phyloP scores from a whole-genome alignment of 2,329 filamentous ascomycete species.

The Acephala macrosclerotiorum region DNA sequence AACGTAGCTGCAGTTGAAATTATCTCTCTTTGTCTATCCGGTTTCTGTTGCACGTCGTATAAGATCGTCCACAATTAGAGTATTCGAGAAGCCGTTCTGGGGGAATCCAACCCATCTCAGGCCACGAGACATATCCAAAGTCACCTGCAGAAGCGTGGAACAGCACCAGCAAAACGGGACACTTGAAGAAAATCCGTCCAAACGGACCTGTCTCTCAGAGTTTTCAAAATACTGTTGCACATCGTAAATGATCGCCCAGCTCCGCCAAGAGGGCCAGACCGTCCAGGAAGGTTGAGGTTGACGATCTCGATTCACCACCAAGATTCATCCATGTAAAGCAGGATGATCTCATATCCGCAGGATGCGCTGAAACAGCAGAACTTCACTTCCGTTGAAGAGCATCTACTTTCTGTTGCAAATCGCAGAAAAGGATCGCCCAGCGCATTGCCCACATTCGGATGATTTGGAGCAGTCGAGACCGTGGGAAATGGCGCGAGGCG shows the following conservation, averaged over 20 bases:
- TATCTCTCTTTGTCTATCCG: too few species aligned
- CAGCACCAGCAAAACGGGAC: not conserved
- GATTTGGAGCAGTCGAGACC: conserved; percentile 19
- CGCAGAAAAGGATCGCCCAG: conserved; percentile 18
- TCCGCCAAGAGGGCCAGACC: conserved; percentile 20
- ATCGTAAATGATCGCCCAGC: conserved; percentile 13
- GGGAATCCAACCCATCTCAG: too few species aligned
- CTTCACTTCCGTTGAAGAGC: not conserved
- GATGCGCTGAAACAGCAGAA: not conserved
- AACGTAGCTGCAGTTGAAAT: too few species aligned
- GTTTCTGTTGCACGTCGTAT: too few species aligned
- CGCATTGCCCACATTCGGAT: conserved; percentile 18
- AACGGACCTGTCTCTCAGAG: not conserved
- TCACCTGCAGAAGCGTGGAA: too few species aligned
- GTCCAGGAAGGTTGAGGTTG: conserved; percentile 9
- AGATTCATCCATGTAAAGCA: conserved; percentile 1
- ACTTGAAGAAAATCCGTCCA: not conserved
- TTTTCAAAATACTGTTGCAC: conserved; percentile 11
- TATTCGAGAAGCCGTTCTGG: too few species aligned
- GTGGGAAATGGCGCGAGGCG: conserved; percentile 4
- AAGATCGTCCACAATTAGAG: too few species aligned
- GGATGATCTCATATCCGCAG: not conserved
- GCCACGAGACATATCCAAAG: not conserved
- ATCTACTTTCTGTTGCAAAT: conserved; percentile 14
- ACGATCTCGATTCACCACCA: conserved; percentile 18